These are phyloP conservation scores for Yamadazyma trypodendri DNA, from an alignment of 1,139 yeast genomes.

Conservation along the genomic window DNA sequence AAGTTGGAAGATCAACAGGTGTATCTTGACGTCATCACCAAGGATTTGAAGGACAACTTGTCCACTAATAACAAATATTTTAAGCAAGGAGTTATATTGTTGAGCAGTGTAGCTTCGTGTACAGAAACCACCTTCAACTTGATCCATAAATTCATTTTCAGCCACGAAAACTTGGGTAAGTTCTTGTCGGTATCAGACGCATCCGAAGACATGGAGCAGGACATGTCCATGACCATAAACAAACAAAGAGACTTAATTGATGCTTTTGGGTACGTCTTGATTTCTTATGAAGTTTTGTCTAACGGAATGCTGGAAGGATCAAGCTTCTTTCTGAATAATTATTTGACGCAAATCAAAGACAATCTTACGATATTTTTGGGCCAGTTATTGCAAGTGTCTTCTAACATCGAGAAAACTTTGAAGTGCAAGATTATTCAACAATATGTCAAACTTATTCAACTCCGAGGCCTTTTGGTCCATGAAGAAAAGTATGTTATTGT, in stretches of 20 bases:
- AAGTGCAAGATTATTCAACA: conserved; percentile 67
- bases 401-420: conserved; percentile 65
- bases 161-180: conserved; percentile 38
- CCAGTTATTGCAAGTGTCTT: conserved; percentile 63
- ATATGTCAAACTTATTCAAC: conserved; percentile 51
- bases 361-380: conserved; percentile 63
- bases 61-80: conserved; percentile 51
- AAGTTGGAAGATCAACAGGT: conserved; percentile 25
- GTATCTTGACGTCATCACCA: conserved; percentile 41
- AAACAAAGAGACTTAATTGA: conserved; percentile 62
- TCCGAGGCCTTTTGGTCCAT: conserved; percentile 43
- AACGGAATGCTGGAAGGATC: conserved; percentile 31
- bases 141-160: conserved; percentile 39
- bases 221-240: conserved; percentile 43
- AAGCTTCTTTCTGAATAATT: conserved; percentile 14
- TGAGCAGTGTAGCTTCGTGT: conserved; percentile 52
- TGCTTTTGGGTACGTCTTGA: conserved; percentile 54
- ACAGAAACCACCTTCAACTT: conserved; percentile 42
- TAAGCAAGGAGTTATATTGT: conserved; percentile 59
- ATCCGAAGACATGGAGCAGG: conserved; percentile 23
- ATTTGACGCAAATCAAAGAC: conserved; percentile 49
- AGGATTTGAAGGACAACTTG: conserved; percentile 60
- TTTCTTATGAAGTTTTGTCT: conserved; percentile 24
- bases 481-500: conserved; percentile 64
- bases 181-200: conserved; percentile 24